Base-by-base conservation (phyloP, 139 green algal genomes). In the Coelastrella sp. region DNA sequence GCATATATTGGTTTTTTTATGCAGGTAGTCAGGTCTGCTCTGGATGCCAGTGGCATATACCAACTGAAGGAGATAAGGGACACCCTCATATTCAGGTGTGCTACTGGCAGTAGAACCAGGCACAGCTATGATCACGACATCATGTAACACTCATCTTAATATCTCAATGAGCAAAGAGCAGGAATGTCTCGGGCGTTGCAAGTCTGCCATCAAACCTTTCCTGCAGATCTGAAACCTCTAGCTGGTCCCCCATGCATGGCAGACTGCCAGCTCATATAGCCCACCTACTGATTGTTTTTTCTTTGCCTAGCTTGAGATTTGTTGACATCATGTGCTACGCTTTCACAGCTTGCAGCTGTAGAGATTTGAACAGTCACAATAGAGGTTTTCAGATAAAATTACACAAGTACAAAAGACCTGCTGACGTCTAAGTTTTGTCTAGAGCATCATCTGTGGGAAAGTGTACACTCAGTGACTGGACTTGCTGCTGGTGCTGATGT, bases 21-120 rank as follows among this genome's bases (percentile, higher is more conserved):
- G 12, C 84, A 89, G 85, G 72, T 76, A 63, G 85, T 89, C 17
- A n/a, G 87, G 14, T 87, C 58, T 65, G 91, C 61, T 20, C 5
- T 93, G 9, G 75, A 84, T 6, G 61, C 15, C 75, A 84, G 61
- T 78, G 90, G 87, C 7, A 81, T 94, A 19, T 61, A 66, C 9
- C 65, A 92, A 75, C 66, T 92, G 63, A 78, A 91, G 79, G 24
- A 24, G 60, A 56, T 93, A 70, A 87, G 93, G 7, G 93, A 95
- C 76, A n/a, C 19, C 6, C 15, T 94, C 27, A 27, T 91, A 57
- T 90, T 90, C 80, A 57, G 75, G 82, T 73, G 14, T 79, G 57
- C 86, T 90, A 82, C 63, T 70, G 12, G 15, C 63, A 70, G 63
- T 17, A 70, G 63, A 14, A 70, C 7, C 15, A 9, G 15, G 63